Percentiles rank a stretch among this genome's conserved stretches.
Conservation (phyloP, 805 yeast species). For the Candida morakotiae region DNA sequence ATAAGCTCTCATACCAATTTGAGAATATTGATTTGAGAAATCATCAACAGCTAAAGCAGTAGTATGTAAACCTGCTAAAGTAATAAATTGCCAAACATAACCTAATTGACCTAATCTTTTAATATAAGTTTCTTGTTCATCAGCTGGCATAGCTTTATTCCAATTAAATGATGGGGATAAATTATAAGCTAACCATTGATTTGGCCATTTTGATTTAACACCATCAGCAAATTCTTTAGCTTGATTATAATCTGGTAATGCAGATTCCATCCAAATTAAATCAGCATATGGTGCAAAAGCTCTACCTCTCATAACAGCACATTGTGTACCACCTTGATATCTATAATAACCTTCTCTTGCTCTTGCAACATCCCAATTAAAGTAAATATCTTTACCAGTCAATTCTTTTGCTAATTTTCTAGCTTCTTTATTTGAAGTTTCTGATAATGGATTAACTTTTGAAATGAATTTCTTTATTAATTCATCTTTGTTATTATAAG, state of each 20-base stretch:
- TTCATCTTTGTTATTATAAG: conserved; percentile 54
- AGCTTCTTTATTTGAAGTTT: conserved; percentile 76
- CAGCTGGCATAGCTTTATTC: conserved; percentile 86
- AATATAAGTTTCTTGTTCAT: conserved; percentile 89
- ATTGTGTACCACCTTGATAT: conserved; percentile 93
- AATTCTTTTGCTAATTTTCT: conserved; percentile 68
- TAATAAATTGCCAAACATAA: conserved; percentile 96
- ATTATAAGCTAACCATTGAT: conserved; percentile 96
- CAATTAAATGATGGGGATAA: conserved; percentile 97
- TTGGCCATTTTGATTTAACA: conserved; percentile 73
- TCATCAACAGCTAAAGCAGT: conserved; percentile 88
- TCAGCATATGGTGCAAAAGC: conserved; percentile 94
- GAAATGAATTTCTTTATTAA: conserved; percentile 62
- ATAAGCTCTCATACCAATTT: conserved; percentile 92
- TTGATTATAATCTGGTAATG: conserved; percentile 88
- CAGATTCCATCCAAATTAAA: conserved; percentile 97
- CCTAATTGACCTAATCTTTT: conserved; percentile 82
- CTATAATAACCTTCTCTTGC: conserved; percentile 97
- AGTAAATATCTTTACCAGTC: conserved; percentile 77
- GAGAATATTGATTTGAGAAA: conserved; percentile 73
- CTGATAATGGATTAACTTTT: conserved; percentile 70
- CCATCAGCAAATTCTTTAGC: conserved; percentile 95
- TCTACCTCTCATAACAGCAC: conserved; percentile 95
- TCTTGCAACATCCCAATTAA: conserved; percentile 94
- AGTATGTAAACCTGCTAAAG: conserved; percentile 94